Evolutionary conservation across 2,329 filamentous ascomycete genomes (phyloP).

Genomic region (Claviceps sp.): DNA sequence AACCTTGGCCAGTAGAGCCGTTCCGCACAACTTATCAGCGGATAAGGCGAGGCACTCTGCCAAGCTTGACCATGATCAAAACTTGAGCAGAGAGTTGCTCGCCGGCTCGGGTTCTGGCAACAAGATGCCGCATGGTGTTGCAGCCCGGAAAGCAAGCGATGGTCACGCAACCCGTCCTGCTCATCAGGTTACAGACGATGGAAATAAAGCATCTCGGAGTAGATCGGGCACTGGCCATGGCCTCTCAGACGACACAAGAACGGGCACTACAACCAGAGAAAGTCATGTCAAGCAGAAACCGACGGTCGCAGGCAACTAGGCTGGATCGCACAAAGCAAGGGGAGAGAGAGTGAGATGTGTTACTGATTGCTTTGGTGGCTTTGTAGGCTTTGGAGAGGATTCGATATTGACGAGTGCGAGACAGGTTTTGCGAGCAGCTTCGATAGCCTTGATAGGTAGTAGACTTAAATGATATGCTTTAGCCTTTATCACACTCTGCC

Average conservation of each 20-base stretch:
- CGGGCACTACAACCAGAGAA: not conserved
- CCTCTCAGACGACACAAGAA: conserved; percentile 1
- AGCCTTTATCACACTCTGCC: too few species aligned
- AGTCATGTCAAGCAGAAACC: not conserved
- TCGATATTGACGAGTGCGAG: not conserved
- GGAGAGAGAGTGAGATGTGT: not conserved
- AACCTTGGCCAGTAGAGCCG: not conserved
- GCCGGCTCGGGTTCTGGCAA: not conserved
- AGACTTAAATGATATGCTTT: too few species aligned
- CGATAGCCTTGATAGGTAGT: not conserved
- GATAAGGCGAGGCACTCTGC: not conserved
- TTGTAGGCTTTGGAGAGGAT: not conserved
- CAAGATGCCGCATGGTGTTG: conserved; percentile 3
- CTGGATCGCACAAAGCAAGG: not conserved
- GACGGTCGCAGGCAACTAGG: not conserved
- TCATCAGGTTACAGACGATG: conserved; percentile 6
- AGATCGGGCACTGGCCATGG: not conserved
- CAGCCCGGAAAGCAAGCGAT: not conserved
- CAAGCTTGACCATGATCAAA: conserved; percentile 1
- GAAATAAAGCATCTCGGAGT: not conserved
- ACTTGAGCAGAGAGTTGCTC: conserved; percentile 3
- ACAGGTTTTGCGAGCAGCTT: not conserved
- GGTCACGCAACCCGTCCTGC: not conserved
- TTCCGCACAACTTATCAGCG: conserved; percentile 2
- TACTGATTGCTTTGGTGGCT: too few species aligned